Evolutionary conservation across 768 basidiomycete genomes (phyloP).

Genomic region (Russula ochroleuca): DNA sequence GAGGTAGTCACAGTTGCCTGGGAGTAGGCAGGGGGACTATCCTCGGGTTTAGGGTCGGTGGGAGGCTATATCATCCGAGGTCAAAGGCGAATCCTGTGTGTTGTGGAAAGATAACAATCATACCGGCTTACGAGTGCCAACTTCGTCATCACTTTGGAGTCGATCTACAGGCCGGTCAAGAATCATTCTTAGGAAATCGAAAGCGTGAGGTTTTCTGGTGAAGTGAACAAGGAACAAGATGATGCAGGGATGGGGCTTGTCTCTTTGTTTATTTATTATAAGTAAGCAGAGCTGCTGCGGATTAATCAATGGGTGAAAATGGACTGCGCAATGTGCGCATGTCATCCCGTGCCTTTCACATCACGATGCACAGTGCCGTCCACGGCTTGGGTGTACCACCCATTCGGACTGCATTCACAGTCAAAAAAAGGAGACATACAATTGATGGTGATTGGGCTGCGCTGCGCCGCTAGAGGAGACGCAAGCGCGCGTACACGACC

Average conservation of each 20-base stretch:
- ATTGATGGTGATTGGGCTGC: neutral
- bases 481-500: too few species aligned
- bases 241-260: neutral
- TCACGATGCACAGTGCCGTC: too few species aligned
- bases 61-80: neutral
- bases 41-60: neutral
- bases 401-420: too few species aligned
- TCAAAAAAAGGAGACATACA: too few species aligned
- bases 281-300: neutral
- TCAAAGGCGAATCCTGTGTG: neutral
- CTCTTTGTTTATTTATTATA: neutral
- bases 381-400: too few species aligned
- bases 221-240: neutral
- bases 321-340: neutral
- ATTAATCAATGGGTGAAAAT: neutral
- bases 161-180: neutral
- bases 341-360: neutral
- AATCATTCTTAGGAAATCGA: constrained; percentile 5
- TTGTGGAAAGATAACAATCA: neutral
- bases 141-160: neutral
- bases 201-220: neutral
- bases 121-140: neutral
- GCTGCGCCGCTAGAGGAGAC: too few species aligned
- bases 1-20: neutral
- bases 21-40: constrained; percentile 14